Conservation (phyloP, 2,329 filamentous ascomycete species). For the Penicillium sp. region DNA sequence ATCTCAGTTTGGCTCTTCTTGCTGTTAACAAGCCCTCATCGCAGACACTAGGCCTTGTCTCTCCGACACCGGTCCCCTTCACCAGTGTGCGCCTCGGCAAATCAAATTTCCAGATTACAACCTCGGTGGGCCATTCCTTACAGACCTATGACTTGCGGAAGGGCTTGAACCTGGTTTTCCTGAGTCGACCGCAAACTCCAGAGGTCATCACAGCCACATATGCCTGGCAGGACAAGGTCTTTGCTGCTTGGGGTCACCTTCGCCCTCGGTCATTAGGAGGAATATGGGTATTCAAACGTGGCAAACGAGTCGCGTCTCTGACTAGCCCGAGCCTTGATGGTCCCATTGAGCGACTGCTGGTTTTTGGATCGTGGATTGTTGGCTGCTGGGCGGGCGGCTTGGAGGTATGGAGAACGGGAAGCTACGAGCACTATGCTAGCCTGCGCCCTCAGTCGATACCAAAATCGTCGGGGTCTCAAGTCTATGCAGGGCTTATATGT, state of each 20-base stretch:
- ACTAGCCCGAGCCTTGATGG: conserved; percentile 64
- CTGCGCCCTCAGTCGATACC: conserved; percentile 60
- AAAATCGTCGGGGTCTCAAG: conserved; percentile 57
- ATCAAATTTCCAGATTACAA: conserved; percentile 95
- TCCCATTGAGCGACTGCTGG: conserved; percentile 71
- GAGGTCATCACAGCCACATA: conserved; percentile 78
- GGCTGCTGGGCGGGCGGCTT: conserved; percentile 72
- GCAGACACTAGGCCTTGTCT: conserved; percentile 89
- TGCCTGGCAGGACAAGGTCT: conserved; percentile 81
- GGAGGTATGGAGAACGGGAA: conserved; percentile 83
- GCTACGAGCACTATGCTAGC: conserved; percentile 86
- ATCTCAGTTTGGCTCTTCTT: conserved; percentile 2
- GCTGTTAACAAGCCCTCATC: conserved; percentile 6
- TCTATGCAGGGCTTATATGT: conserved; percentile 73
- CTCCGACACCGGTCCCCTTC: conserved; percentile 85
- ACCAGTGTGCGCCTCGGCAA: conserved; percentile 85
- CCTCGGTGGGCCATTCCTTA: conserved; percentile 81
- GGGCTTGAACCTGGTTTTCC: conserved; percentile 87
- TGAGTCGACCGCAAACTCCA: conserved; percentile 87
- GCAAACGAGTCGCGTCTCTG: conserved; percentile 76
- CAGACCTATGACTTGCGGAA: conserved; percentile 94
- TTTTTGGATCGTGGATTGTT: conserved; percentile 90
- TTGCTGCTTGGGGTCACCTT: conserved; percentile 80
- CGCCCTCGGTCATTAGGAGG: conserved; percentile 52
- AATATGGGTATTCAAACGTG: conserved; percentile 88